Percentiles rank a stretch among this genome's conserved stretches.
Evolutionary conservation across 495 filamentous ascomycete species (phyloP).

Genomic region (Penicillium egyptiacum): DNA sequence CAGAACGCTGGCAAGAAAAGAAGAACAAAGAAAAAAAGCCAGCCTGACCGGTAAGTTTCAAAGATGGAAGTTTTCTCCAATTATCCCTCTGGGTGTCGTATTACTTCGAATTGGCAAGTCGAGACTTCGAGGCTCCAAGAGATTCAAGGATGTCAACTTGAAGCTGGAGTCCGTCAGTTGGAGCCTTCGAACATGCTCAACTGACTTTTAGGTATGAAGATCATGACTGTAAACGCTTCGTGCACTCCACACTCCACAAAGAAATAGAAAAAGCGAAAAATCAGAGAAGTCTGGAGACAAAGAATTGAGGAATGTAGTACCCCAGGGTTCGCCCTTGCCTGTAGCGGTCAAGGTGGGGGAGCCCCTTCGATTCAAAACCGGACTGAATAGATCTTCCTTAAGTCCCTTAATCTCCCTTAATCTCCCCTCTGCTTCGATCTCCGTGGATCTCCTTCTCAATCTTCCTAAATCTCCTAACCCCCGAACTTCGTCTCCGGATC

Average conservation of each 20-base stretch:
- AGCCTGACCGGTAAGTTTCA: neutral
- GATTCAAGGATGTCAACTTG: neutral
- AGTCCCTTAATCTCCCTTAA: no score
- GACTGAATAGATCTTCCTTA: neutral
- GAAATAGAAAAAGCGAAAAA: neutral
- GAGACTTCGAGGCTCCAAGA: neutral
- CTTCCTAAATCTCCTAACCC: neutral
- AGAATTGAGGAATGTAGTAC: neutral
- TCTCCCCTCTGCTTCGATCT: neutral
- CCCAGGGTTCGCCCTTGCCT: constrained; percentile 7
- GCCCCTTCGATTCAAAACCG: neutral
- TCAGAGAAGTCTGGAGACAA: constrained; percentile 1
- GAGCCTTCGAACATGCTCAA: neutral
- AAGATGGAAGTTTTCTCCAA: neutral
- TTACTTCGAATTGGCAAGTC: neutral
- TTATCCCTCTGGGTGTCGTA: neutral
- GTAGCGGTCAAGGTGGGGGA: constrained; percentile 1
- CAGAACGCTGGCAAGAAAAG: neutral
- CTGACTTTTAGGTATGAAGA: neutral
- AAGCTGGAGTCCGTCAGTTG: neutral
- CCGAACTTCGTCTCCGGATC: constrained; percentile 9
- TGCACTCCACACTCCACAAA: neutral
- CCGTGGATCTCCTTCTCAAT: neutral
- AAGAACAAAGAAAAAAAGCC: neutral
- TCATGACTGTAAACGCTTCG: neutral